Evolutionary conservation across 768 basidiomycete genomes (phyloP).

Genomic region (Chiua virens): DNA sequence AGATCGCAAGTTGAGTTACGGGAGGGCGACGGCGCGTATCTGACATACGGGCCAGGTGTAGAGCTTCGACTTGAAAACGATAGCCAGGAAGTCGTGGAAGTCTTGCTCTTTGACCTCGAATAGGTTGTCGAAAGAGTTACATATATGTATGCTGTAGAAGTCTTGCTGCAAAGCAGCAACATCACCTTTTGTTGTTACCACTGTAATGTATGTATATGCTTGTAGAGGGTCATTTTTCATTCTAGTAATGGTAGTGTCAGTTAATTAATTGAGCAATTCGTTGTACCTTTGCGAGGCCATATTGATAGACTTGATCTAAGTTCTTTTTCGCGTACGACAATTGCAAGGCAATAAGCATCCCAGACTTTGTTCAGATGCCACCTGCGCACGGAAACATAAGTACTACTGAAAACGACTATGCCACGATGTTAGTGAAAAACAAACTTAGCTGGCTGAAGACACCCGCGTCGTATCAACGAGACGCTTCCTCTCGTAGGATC

Average conservation of each 20-base stretch:
- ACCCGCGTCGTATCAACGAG: too few species aligned
- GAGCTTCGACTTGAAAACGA: conserved; percentile 56
- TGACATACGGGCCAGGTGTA: conserved; percentile 42
- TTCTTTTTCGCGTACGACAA: background rate
- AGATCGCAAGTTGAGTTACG: conserved; percentile 52
- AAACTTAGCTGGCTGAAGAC: too few species aligned
- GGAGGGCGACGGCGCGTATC: conserved; percentile 89
- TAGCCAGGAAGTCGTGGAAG: conserved; percentile 66
- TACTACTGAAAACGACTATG: too few species aligned
- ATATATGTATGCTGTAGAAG: too few species aligned
- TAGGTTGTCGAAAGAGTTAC: conserved; percentile 20
- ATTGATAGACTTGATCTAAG: background rate
- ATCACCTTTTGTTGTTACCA: too few species aligned
- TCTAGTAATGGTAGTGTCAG: background rate
- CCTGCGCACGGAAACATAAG: too few species aligned
- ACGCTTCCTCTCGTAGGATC: too few species aligned
- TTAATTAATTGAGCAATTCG: too few species aligned
- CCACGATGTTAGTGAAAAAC: too few species aligned
- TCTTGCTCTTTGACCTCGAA: conserved; percentile 80
- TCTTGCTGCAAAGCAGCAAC: background rate
- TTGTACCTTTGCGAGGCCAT: background rate
- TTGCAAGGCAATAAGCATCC: too few species aligned
- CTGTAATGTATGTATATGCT: background rate
- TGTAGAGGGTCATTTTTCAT: conserved; percentile 8
- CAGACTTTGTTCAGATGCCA: too few species aligned